Conservation (phyloP, 2,329 filamentous ascomycete species). For the Colletotrichum paranaense region DNA sequence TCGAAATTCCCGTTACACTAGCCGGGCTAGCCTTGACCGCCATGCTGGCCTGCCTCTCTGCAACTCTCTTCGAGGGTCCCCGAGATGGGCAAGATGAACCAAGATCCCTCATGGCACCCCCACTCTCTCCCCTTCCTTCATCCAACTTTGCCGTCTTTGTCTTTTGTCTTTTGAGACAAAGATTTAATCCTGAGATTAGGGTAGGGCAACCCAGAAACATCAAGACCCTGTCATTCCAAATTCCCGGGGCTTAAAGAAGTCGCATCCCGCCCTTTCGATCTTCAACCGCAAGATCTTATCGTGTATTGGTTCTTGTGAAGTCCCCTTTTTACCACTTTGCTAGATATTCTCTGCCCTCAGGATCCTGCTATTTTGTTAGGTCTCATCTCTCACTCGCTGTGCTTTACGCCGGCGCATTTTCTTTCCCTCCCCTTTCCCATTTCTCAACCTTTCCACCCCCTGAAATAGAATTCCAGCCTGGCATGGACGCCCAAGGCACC, state of each 20-base stretch:
- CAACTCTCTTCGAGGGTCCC: not conserved
- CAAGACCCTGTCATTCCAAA: not conserved
- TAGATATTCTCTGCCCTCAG: not conserved
- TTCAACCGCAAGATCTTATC: not conserved
- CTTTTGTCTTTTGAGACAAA: constrained; percentile 21
- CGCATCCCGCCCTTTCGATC: not conserved
- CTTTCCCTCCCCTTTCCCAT: not conserved
- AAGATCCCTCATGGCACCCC: constrained; percentile 20
- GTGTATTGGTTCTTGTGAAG: not conserved
- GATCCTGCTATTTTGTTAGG: constrained; percentile 13
- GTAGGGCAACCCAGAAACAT: constrained; percentile 8
- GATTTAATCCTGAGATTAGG: constrained; percentile 30
- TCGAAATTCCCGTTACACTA: constrained; percentile 5
- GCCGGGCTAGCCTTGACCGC: not conserved
- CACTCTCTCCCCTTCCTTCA: not conserved
- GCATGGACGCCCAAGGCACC: constrained; percentile 2
- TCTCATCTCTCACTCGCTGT: constrained; percentile 5
- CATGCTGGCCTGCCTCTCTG: constrained; percentile 12
- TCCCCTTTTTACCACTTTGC: not conserved
- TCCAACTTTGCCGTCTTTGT: constrained; percentile 1
- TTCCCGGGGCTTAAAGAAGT: constrained; percentile 12
- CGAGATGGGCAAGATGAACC: constrained; percentile 15
- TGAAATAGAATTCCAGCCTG: not conserved
- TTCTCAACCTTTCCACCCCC: too few species aligned
- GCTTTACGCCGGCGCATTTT: constrained; percentile 7